These are phyloP conservation scores for Arabidopsis arenosa DNA, from an alignment of 345 rosid genomes.

Conservation along the genomic window DNA sequence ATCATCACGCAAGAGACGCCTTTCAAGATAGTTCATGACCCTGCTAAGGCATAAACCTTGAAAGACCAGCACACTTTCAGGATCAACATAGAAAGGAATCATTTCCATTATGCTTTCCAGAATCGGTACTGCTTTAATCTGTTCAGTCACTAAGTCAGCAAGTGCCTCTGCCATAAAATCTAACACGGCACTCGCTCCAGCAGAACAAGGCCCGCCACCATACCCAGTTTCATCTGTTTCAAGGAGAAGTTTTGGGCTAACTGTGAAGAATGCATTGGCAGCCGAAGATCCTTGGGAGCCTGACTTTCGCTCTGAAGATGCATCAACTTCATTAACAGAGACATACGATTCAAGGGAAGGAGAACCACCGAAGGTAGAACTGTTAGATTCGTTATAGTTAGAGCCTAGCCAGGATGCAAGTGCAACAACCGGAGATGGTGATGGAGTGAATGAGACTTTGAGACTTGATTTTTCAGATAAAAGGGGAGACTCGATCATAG, in stretches of 20 bases:
- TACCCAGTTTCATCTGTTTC: slow-evolving; percentile 94
- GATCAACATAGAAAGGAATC: slow-evolving; percentile 87
- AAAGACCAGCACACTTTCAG: slow-evolving; percentile 85
- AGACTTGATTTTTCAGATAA: slow-evolving; percentile 80
- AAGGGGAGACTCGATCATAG: slow-evolving; percentile 70
- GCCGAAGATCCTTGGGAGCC: slow-evolving; percentile 62
- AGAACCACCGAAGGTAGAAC: slow-evolving; percentile 53
- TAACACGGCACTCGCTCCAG: slow-evolving; percentile 93
- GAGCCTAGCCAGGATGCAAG: slow-evolving; percentile 85
- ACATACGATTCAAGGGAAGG: slow-evolving; percentile 73
- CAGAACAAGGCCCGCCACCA: slow-evolving; percentile 99
- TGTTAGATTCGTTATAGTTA: slow-evolving; percentile 60
- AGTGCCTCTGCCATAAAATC: slow-evolving; percentile 98
- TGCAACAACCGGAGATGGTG: slow-evolving; percentile 77
- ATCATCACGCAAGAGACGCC: slow-evolving; percentile 97
- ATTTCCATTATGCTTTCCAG: slow-evolving; percentile 87
- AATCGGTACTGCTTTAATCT: slow-evolving; percentile 79
- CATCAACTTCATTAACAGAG: slow-evolving; percentile 71
- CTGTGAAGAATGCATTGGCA: slow-evolving; percentile 59
- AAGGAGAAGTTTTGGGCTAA: slow-evolving; percentile 73
- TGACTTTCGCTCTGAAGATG: slow-evolving; percentile 68
- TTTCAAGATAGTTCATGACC: slow-evolving; percentile 95
- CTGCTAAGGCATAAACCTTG: slow-evolving; percentile 95
- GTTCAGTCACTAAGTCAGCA: slow-evolving; percentile 90
- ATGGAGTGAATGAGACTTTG: slow-evolving; percentile 59